Conservation (phyloP, 2,329 filamentous ascomycete genomes). For the Hypoxylon sp. region DNA sequence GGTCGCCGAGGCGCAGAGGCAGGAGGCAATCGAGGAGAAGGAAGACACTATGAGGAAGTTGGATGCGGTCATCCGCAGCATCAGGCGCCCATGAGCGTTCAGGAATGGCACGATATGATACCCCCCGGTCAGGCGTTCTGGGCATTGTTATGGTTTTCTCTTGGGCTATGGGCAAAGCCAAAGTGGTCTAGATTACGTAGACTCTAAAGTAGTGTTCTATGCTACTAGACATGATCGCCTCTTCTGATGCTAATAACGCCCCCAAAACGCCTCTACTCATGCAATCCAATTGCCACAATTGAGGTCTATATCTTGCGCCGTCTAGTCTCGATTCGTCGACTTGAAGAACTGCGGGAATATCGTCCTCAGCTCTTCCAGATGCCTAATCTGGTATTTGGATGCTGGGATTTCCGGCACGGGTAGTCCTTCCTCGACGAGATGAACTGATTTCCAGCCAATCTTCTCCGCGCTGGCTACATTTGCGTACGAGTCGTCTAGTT, state of each 20-base stretch:
- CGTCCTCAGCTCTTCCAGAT: conserved; percentile 79
- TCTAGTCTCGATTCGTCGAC: conserved; percentile 47
- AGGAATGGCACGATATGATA: conserved; percentile 41
- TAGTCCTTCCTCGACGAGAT: conserved; percentile 84
- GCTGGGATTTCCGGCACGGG: conserved; percentile 72
- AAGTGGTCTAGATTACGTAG: conserved; percentile 1
- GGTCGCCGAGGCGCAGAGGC: conserved; percentile 71
- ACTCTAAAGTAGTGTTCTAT: conserved; percentile 9
- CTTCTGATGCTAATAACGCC: conserved; percentile 20
- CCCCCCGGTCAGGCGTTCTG: conserved; percentile 46
- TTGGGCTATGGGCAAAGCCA: background rate
- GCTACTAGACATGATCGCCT: conserved; percentile 4
- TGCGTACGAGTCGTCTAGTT: conserved; percentile 82
- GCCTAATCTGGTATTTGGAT: conserved; percentile 79
- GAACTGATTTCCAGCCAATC: conserved; percentile 87
- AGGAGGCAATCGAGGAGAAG: conserved; percentile 73
- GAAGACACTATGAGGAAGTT: conserved; percentile 71
- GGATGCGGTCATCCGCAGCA: conserved; percentile 70
- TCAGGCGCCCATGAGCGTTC: conserved; percentile 66
- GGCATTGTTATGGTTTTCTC: conserved; percentile 16
- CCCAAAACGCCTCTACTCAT: conserved; percentile 15
- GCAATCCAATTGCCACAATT: background rate
- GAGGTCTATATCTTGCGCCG: background rate
- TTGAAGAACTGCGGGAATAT: conserved; percentile 92
- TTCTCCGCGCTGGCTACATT: conserved; percentile 84